Percentiles rank a stretch among this genome's conserved stretches.
phyloP scores from a whole-genome alignment of 768 basidiomycete genomes.

The Boletus patriciae region DNA sequence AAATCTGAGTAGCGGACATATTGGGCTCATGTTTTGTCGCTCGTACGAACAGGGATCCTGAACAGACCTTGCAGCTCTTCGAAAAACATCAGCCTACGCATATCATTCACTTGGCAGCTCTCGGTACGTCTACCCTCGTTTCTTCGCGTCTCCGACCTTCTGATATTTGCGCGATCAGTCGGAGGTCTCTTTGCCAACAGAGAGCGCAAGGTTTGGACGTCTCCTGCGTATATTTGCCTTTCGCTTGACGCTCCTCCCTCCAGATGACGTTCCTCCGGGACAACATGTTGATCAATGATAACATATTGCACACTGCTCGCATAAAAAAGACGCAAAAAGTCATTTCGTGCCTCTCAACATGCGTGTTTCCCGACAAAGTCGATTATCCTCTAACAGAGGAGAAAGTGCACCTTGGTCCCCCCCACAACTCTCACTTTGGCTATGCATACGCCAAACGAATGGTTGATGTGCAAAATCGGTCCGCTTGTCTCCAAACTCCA shows the following conservation, averaged over 20 bases:
- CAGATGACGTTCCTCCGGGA: slow-evolving; percentile 91
- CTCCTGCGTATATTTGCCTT: not conserved
- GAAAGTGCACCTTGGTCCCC: slow-evolving; percentile 90
- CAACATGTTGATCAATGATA: slow-evolving; percentile 94
- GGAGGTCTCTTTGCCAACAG: slow-evolving; percentile 96
- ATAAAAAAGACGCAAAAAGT: slow-evolving; percentile 68
- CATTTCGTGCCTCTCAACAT: slow-evolving; percentile 95
- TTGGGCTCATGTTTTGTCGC: slow-evolving; percentile 5
- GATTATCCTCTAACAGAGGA: slow-evolving; percentile 89
- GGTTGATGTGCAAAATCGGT: slow-evolving; percentile 97
- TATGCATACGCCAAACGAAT: slow-evolving; percentile 95
- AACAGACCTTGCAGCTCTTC: slow-evolving; percentile 69
- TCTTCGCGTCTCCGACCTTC: not conserved
- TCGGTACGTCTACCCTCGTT: slow-evolving; percentile 51
- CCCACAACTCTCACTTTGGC: slow-evolving; percentile 94
- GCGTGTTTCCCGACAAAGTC: slow-evolving; percentile 96
- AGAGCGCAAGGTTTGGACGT: slow-evolving; percentile 72
- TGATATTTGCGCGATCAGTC: slow-evolving; percentile 46
- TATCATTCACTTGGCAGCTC: slow-evolving; percentile 94
- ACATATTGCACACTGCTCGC: slow-evolving; percentile 78
- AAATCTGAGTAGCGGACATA: not conserved
- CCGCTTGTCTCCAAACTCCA: slow-evolving; percentile 22
- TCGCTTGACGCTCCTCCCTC: not conserved
- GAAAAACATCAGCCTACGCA: slow-evolving; percentile 93
- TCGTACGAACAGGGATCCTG: slow-evolving; percentile 55